These are phyloP conservation scores for Aureobasidium sp. DNA, from an alignment of 2,329 filamentous ascomycete species.

Conservation along the genomic window DNA sequence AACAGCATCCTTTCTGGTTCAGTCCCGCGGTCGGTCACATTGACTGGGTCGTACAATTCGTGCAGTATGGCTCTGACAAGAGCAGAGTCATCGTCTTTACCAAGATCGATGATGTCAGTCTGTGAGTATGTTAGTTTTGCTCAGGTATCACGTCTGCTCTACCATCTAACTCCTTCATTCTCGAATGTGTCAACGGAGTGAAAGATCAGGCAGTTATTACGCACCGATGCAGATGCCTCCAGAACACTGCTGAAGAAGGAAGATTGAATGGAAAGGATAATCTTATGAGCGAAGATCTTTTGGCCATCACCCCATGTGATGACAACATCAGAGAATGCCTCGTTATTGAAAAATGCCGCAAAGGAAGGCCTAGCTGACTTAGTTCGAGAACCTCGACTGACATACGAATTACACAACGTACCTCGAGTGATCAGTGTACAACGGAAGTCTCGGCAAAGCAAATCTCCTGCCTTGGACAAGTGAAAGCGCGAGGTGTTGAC, in stretches of 20 bases:
- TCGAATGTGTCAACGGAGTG: background rate
- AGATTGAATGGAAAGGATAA: background rate
- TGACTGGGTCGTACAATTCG: background rate
- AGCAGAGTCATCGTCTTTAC: background rate
- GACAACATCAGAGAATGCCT: background rate
- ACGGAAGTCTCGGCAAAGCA: too few relatives aligned
- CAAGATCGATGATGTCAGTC: background rate
- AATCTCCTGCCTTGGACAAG: background rate
- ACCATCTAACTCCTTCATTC: too few relatives aligned
- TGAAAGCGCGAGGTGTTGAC: background rate
- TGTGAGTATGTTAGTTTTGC: background rate
- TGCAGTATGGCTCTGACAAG: background rate
- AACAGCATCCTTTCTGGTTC: too few relatives aligned
- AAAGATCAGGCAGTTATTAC: background rate
- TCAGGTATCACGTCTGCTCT: too few relatives aligned
- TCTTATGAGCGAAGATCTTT: background rate
- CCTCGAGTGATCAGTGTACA: too few relatives aligned
- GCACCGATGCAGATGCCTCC: background rate
- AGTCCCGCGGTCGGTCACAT: background rate
- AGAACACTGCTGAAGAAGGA: background rate
- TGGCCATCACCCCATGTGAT: background rate
- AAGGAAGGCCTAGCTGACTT: too few relatives aligned
- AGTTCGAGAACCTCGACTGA: too few relatives aligned
- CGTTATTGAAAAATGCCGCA: too few relatives aligned
- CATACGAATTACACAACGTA: too few relatives aligned